phyloP scores from a whole-genome alignment of 164 flowering plant genomes.

The Magnolia sinica region DNA sequence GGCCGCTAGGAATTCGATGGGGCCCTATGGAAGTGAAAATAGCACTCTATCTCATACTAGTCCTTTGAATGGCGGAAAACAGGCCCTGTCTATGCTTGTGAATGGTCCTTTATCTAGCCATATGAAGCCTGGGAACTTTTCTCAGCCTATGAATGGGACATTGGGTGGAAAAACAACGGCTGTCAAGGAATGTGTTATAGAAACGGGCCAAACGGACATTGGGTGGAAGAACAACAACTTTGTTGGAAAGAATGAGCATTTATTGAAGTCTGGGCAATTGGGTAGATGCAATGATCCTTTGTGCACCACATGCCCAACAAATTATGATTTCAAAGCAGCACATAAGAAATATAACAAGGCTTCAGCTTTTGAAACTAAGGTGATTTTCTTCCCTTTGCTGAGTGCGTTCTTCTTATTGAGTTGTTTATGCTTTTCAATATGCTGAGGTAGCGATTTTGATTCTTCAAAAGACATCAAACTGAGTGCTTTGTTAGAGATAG shows the following conservation, averaged over 20 bases:
- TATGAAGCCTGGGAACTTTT: constrained; percentile 25
- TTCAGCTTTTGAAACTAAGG: constrained; percentile 44
- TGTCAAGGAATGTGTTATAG: constrained; percentile 33
- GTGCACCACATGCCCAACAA: constrained; percentile 81
- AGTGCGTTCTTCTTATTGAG: constrained; percentile 11
- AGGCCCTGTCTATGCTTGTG: constrained; percentile 44
- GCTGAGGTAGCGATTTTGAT: not conserved
- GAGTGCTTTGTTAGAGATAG: no score
- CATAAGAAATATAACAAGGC: constrained; percentile 10
- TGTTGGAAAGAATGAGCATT: constrained; percentile 55
- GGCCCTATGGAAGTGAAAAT: constrained; percentile 25
- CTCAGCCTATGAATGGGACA: constrained; percentile 17
- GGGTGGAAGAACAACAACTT: constrained; percentile 1
- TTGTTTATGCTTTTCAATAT: not conserved
- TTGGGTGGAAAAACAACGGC: constrained; percentile 17
- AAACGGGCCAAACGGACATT: constrained; percentile 22
- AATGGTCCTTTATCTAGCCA: constrained; percentile 51
- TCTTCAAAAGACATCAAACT: not conserved
- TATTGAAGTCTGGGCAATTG: constrained; percentile 73
- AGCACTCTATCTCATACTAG: constrained; percentile 55
- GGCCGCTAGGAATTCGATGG: constrained; percentile 49
- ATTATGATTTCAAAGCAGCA: constrained; percentile 31
- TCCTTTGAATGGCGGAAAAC: constrained; percentile 46
- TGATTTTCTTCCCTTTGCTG: constrained; percentile 14
- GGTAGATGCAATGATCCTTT: constrained; percentile 90